phyloP scores from a whole-genome alignment of 352 stramenopile species.

The Globisporangium cylindrosporum region DNA sequence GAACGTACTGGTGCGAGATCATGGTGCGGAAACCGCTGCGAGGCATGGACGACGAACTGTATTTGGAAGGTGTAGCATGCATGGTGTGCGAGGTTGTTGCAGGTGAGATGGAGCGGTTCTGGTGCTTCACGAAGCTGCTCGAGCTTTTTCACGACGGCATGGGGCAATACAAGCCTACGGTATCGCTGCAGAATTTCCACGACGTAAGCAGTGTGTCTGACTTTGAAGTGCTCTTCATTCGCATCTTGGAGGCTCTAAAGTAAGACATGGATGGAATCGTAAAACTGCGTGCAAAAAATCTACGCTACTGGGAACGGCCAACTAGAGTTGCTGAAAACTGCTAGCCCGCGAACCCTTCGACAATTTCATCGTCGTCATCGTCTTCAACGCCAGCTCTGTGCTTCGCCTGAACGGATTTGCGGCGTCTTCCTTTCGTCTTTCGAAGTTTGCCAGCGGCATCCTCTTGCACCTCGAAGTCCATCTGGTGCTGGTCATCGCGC shows the following conservation, averaged over 20 bases:
- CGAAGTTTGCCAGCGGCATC: slow-evolving; percentile 14
- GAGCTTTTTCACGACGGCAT: slow-evolving; percentile 56
- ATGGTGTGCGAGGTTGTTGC: slow-evolving; percentile 41
- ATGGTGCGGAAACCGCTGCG: slow-evolving; percentile 22
- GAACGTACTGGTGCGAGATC: slow-evolving; percentile 43
- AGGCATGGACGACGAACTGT: slow-evolving; percentile 41
- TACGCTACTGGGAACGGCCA: neutral
- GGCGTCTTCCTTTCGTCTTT: slow-evolving; percentile 29
- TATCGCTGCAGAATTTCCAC: slow-evolving; percentile 36
- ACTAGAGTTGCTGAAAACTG: neutral
- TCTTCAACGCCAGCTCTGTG: slow-evolving; percentile 23
- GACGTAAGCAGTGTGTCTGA: slow-evolving; percentile 36
- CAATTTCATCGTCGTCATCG: slow-evolving; percentile 18
- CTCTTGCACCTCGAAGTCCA: slow-evolving; percentile 57
- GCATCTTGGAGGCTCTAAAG: slow-evolving; percentile 48
- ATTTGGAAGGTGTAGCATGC: slow-evolving; percentile 31
- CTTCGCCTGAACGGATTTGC: slow-evolving; percentile 26
- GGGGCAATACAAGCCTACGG: slow-evolving; percentile 37
- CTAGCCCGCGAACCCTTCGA: slow-evolving; percentile 16
- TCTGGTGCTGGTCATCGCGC: slow-evolving; percentile 64
- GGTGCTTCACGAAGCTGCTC: slow-evolving; percentile 61
- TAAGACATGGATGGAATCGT: slow-evolving; percentile 18
- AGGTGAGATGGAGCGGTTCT: slow-evolving; percentile 57
- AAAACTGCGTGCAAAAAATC: slow-evolving; percentile 11
- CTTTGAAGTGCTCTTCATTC: slow-evolving; percentile 65